phyloP scores from a whole-genome alignment of 73 alveolate genomes.

The Tetrahymena elliotti region DNA sequence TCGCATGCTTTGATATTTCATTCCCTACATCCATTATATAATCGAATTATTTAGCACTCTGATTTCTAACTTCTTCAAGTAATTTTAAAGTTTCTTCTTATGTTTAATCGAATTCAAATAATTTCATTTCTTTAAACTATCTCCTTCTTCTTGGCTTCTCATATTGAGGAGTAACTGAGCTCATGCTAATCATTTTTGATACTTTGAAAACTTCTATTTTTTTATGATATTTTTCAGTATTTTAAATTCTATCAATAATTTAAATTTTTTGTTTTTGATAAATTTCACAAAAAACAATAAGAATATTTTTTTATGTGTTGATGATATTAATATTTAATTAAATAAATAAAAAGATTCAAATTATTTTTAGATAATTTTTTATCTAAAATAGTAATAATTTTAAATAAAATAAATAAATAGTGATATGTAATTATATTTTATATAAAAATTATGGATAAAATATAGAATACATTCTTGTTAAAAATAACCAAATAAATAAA shows the following conservation, averaged over 20 bases:
- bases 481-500: no score
- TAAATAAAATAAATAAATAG: no score
- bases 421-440: no score
- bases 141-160: background rate
- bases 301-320: no score
- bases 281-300: background rate
- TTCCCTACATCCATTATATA: background rate
- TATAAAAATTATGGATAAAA: no score
- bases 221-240: background rate
- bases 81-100: background rate
- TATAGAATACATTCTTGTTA: no score
- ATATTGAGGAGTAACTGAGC: background rate
- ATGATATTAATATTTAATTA: no score
- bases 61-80: background rate
- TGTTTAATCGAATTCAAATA: background rate
- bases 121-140: background rate
- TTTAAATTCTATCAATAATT: background rate
- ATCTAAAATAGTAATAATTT: no score
- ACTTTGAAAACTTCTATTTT: background rate
- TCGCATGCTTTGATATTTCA: background rate
- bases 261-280: background rate
- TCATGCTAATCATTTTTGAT: background rate
- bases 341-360: no score
- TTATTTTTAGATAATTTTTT: no score
- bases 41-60: background rate